Evolutionary conservation across 83 land plant genomes (phyloP).

Genomic region (Isoetes engelmannii): DNA sequence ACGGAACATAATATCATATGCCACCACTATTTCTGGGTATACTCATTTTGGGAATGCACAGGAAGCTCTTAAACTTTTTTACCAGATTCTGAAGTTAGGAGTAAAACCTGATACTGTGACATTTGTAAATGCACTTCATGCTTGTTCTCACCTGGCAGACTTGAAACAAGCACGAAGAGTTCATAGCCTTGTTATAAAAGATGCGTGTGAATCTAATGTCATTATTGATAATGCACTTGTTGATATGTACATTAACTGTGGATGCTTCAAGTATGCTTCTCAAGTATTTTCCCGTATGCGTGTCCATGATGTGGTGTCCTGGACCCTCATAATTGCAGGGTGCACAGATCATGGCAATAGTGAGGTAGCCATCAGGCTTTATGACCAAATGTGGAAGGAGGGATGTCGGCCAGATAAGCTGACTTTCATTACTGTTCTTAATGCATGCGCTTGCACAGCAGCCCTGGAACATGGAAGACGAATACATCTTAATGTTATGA

Average conservation of each 20-base stretch:
- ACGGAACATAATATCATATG: constrained; percentile 14
- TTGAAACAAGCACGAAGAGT: background rate
- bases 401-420: constrained; percentile 34
- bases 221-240: constrained; percentile 14
- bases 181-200: constrained; percentile 6
- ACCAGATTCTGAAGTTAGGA: constrained; percentile 2
- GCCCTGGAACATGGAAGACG: constrained; percentile 40
- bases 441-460: constrained; percentile 39
- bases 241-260: constrained; percentile 15
- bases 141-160: background rate
- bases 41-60: background rate
- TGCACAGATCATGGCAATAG: no score
- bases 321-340: constrained; percentile 15
- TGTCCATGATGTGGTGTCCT: constrained; percentile 11
- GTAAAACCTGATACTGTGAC: background rate
- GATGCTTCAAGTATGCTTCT: constrained; percentile 3
- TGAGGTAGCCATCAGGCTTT: constrained; percentile 40
- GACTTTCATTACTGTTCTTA: constrained; percentile 45
- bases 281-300: constrained; percentile 17
- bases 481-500: constrained; percentile 39
- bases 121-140: background rate
- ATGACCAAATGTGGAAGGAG: constrained; percentile 20
- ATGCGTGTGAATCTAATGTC: constrained; percentile 7
- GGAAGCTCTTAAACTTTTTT: constrained; percentile 15
- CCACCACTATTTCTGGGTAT: constrained; percentile 8